Evolutionary conservation across 345 rosid genomes (phyloP).

Genomic region (Raphanus raphanistrum): DNA sequence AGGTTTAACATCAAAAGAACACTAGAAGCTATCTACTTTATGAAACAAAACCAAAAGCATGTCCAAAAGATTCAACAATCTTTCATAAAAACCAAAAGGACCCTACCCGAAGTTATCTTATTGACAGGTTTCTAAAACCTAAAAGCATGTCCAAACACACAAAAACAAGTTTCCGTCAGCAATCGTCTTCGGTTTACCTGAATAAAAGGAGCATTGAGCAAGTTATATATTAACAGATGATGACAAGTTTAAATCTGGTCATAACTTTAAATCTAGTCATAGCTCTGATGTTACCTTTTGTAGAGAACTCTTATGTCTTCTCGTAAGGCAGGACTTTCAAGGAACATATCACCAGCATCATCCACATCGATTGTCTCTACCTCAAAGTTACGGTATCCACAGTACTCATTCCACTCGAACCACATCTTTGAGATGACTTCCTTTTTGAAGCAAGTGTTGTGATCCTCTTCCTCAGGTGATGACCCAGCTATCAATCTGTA

Average conservation of each 20-base stretch:
- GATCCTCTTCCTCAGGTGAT: conserved; percentile 87
- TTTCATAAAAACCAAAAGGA: not conserved
- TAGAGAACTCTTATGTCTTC: conserved; percentile 65
- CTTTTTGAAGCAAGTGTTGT: conserved; percentile 72
- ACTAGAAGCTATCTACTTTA: not conserved
- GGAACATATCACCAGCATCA: conserved; percentile 59
- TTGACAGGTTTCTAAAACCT: not conserved
- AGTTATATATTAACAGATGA: not conserved
- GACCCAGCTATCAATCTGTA: conserved; percentile 81
- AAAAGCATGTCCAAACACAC: not conserved
- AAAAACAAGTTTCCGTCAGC: not conserved
- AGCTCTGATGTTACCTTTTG: conserved; percentile 65
- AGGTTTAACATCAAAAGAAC: conserved; percentile 1
- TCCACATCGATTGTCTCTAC: conserved; percentile 58
- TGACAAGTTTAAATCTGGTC: not conserved
- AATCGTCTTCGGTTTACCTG: not conserved
- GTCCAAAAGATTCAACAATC: conserved; percentile 14
- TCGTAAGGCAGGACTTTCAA: conserved; percentile 57
- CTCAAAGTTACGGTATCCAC: conserved; percentile 63
- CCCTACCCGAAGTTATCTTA: not conserved
- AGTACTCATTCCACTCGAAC: conserved; percentile 91
- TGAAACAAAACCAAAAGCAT: conserved; percentile 7
- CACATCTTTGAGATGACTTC: conserved; percentile 88
- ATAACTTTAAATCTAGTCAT: too few relatives aligned
- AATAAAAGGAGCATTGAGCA: not conserved